Evolutionary conservation across 768 basidiomycete species (phyloP), one percentile per base, ranked within the genome.

Genomic region (Lentinula sp.): DNA sequence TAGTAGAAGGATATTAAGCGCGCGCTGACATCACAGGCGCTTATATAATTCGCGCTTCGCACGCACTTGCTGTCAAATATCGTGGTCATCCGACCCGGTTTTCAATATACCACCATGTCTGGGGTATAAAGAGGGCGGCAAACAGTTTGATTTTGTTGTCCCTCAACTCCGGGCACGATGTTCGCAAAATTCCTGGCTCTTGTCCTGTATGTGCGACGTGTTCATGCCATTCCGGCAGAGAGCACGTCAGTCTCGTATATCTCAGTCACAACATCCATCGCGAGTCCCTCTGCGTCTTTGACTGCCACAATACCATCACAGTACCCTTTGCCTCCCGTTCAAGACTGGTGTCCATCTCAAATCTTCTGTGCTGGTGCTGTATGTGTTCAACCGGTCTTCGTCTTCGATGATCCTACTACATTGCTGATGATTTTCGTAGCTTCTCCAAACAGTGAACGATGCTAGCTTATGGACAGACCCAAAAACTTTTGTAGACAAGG

Each of bases 401-500:
- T 62, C 53, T 61, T 50, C 61, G 56, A 16, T 40, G 56, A 46
- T 60, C 2, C 46, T 62, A 59, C 21, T 51, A 28, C 40, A 10
- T 13, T 59, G 51, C 28, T 58, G 63, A 66, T 35, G 59, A 63
- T 60, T 58, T 59, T 52, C 28, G 66, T 57, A 93, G 91, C 68
- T 93, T 8, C 77, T 97, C 28, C 93, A 96, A 82, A 88, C 91
- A 1, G 86, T 95, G 62, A 88, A 93, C 70, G 66, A 96, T 62
- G 92, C 93, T 0, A 70, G 80, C 45, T 74, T 89, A 31, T 97
- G 81, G 69, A 70, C 80, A 0, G 95, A 97, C 71, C 85, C 87
- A 50, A 96, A 97, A 75, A 95, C 91, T 0, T 87, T 96, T 70
- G 89, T 90, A 7, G 95, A 96, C 78, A 84, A 84, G 70, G 80